phyloP scores from a whole-genome alignment of 208 protist species.

The Acanthamoeba triangularis region DNA sequence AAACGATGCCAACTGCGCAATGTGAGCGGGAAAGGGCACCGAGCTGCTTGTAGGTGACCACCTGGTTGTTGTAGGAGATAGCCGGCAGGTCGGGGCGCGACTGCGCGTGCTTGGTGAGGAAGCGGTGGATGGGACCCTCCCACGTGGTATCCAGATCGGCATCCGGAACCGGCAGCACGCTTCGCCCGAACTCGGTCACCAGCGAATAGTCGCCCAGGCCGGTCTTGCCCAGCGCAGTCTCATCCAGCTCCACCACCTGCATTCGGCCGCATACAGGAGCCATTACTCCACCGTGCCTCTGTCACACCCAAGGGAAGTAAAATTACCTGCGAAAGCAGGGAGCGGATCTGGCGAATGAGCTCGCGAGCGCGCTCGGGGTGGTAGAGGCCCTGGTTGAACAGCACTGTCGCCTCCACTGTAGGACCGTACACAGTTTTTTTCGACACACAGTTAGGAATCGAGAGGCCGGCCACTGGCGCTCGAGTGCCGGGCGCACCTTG shows the following conservation, averaged over 20 bases:
- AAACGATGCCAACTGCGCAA: too few species aligned
- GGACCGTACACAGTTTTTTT: background rate
- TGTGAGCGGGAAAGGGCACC: background rate
- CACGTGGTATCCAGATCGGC: slow-evolving; percentile 81
- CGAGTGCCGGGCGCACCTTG: background rate
- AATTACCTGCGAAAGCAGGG: slow-evolving; percentile 22
- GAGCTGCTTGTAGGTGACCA: slow-evolving; percentile 54
- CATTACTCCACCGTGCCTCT: background rate
- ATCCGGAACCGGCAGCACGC: slow-evolving; percentile 84
- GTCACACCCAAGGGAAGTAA: background rate
- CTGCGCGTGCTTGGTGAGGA: slow-evolving; percentile 82
- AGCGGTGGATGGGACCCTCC: slow-evolving; percentile 82
- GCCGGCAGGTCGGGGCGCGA: slow-evolving; percentile 22
- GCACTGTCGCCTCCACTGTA: background rate
- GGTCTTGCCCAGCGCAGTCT: background rate
- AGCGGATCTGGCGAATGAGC: slow-evolving; percentile 31
- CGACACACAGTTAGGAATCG: background rate
- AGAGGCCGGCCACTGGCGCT: too few species aligned
- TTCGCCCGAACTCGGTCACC: slow-evolving; percentile 76
- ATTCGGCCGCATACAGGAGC: background rate
- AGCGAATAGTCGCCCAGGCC: slow-evolving; percentile 41
- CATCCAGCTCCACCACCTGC: slow-evolving; percentile 47
- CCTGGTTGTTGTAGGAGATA: slow-evolving; percentile 73
- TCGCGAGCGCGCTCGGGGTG: slow-evolving; percentile 23
- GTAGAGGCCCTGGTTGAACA: slow-evolving; percentile 58